Base-by-base conservation (phyloP, 2,329 filamentous ascomycete genomes). In the Nigrograna mackinnonii region DNA sequence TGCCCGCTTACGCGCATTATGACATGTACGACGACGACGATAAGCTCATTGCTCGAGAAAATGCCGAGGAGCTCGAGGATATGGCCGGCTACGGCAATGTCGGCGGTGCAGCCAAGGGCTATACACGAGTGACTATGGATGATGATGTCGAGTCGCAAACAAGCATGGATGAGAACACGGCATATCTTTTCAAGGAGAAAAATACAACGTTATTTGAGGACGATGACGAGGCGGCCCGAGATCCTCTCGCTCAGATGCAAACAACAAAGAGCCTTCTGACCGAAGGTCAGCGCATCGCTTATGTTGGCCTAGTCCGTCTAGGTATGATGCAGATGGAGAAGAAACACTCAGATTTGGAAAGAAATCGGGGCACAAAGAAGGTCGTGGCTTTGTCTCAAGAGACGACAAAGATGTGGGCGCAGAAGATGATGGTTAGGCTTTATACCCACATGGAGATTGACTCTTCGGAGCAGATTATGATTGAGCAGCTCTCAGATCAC, bases 381-480 rank as follows among this genome's bases (percentile, higher is more conserved):
- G 75, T 84, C 32, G 66, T 91, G 9, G 78, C 81, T 21, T 73
- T 86, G 47, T 82, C 87, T 1, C 74, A 84, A 9, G 94, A 96
- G 67, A 82, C 85, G 24, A 86, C 89, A 73, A 87, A 87, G 68
- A 96, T 96, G 87, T 99, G 92, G 92, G 85, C 88, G 43, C 94
- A 99, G 67, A 95, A 95, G 73, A 95, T 96, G 80, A 99, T 99
- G 91, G 84, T 96, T 46, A 84, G 92, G 18, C 68, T 99, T 11
- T 99, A 97, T 67, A 76, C 83, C 11, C 94, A 99, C 69, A 99
- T 99, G 94, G 94, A 99, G 46, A 95, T 99, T 59, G 91, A 85
- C 60, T 77, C 86, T 17, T 85, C 82, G 12, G 94, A 99, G 70
- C 94, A 99, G 74, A 78, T 99, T 67, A 99, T 99, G 94, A 96